Evolutionary conservation across 1,139 yeast species (phyloP).

Genomic region (Martiniozyma asiatica): DNA sequence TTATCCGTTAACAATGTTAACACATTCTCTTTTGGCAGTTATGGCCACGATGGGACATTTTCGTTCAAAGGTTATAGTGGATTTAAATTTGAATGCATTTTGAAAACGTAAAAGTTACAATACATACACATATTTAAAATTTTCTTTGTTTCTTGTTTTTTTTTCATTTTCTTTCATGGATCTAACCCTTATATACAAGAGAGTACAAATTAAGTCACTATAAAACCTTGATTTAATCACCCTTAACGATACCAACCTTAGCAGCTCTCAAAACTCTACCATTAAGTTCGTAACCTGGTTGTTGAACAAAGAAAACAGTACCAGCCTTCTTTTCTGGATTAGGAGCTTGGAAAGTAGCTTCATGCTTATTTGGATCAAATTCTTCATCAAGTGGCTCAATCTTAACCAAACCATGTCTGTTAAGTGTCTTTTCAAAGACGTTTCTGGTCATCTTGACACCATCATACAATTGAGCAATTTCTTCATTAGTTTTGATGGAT

Average conservation of each 20-base stretch:
- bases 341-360: constrained; percentile 83
- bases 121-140: too few relatives aligned
- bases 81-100: too few relatives aligned
- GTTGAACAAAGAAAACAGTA: constrained; percentile 87
- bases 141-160: too few relatives aligned
- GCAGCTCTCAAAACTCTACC: constrained; percentile 91
- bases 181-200: constrained; percentile 6
- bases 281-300: constrained; percentile 77
- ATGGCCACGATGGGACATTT: too few relatives aligned
- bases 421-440: constrained; percentile 76
- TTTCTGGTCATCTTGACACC: constrained; percentile 89
- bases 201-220: constrained; percentile 4
- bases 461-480: constrained; percentile 66
- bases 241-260: constrained; percentile 88
- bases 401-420: constrained; percentile 68
- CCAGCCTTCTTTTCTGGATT: constrained; percentile 89
- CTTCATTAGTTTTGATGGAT: constrained; percentile 42
- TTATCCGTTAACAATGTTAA: too few relatives aligned
- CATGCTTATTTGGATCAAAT: constrained; percentile 88
- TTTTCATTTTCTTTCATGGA: too few relatives aligned
- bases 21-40: too few relatives aligned
- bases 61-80: too few relatives aligned
- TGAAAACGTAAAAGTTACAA: too few relatives aligned
- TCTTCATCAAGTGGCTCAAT: constrained; percentile 75
- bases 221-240: constrained; percentile 19